These are phyloP conservation scores for Silene latifolia DNA, from an alignment of 148 eudicot genomes.

Conservation along the genomic window DNA sequence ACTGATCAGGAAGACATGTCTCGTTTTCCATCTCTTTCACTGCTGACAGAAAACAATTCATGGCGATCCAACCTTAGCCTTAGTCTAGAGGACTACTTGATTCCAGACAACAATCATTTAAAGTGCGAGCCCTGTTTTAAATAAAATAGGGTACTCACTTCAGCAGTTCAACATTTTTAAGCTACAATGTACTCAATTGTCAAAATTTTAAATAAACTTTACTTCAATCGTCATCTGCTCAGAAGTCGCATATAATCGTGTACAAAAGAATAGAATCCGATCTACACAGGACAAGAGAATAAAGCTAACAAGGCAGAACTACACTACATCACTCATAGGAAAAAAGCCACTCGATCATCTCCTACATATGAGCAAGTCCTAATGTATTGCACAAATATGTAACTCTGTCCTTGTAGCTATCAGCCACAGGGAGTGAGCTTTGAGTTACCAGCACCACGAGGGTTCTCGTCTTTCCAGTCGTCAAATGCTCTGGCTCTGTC, in stretches of 20 bases:
- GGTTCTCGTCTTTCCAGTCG: conserved; percentile 99
- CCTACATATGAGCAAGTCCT: too few relatives aligned
- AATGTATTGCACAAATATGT: not conserved
- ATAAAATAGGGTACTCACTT: too few relatives aligned
- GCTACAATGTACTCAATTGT: not conserved
- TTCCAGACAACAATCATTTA: too few relatives aligned
- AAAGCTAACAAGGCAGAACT: not conserved
- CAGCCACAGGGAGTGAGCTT: conserved; percentile 78
- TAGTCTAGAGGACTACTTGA: too few relatives aligned
- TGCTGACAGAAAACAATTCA: too few relatives aligned
- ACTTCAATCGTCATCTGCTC: not conserved
- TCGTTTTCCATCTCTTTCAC: too few relatives aligned
- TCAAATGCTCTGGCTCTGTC: conserved; percentile 90
- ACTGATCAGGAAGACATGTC: too few relatives aligned
- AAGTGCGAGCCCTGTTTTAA: not conserved
- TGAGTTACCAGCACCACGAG: conserved; percentile 91
- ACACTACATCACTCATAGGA: not conserved
- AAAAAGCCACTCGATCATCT: too few relatives aligned
- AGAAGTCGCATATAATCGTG: conserved; percentile 11
- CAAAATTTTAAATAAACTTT: not conserved
- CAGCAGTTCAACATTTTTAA: not conserved
- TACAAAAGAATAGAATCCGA: not conserved
- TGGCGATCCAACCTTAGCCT: too few relatives aligned
- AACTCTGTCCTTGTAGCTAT: not conserved
- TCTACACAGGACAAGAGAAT: conserved; percentile 8